phyloP scores from a whole-genome alignment of 2,329 filamentous ascomycete genomes.

The Camillea tinctor region DNA sequence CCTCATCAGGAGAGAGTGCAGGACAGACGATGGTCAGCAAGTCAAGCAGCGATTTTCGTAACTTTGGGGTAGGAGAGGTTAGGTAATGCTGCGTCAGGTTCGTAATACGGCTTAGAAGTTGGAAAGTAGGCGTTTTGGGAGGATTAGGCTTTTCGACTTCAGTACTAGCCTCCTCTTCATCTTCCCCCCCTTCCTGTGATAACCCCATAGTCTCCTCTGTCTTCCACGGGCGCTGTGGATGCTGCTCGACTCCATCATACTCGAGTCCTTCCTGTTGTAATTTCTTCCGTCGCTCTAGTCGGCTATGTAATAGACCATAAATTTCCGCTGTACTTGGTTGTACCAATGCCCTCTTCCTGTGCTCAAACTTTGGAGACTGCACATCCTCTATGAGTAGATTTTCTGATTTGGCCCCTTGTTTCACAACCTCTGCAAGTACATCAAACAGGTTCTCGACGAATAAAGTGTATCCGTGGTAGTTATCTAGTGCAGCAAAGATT shows the following conservation, averaged over 20 bases:
- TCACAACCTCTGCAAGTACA: constrained; percentile 78
- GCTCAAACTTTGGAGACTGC: constrained; percentile 36
- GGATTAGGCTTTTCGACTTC: constrained; percentile 51
- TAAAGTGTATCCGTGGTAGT: constrained; percentile 87
- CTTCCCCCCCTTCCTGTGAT: constrained; percentile 36
- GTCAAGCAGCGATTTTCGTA: constrained; percentile 75
- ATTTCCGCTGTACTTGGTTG: constrained; percentile 44
- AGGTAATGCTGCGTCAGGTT: constrained; percentile 87
- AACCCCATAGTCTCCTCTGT: constrained; percentile 23
- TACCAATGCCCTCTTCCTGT: constrained; percentile 39
- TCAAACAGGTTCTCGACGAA: constrained; percentile 84
- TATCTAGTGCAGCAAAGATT: constrained; percentile 89
- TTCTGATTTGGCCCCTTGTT: constrained; percentile 69
- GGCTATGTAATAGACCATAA: constrained; percentile 62
- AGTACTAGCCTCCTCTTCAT: constrained; percentile 35
- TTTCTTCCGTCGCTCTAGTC: constrained; percentile 43
- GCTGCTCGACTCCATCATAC: constrained; percentile 28
- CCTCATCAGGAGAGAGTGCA: constrained; percentile 72
- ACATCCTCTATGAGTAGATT: constrained; percentile 46
- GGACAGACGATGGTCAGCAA: constrained; percentile 72
- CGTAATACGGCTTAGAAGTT: constrained; percentile 78
- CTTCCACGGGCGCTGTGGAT: constrained; percentile 39
- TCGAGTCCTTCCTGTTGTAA: constrained; percentile 33
- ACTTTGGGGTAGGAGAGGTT: constrained; percentile 75
- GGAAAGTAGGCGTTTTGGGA: constrained; percentile 75